Base-by-base conservation (phyloP, 2,329 filamentous ascomycete genomes). In the Phyllosticta citrichinensis region DNA sequence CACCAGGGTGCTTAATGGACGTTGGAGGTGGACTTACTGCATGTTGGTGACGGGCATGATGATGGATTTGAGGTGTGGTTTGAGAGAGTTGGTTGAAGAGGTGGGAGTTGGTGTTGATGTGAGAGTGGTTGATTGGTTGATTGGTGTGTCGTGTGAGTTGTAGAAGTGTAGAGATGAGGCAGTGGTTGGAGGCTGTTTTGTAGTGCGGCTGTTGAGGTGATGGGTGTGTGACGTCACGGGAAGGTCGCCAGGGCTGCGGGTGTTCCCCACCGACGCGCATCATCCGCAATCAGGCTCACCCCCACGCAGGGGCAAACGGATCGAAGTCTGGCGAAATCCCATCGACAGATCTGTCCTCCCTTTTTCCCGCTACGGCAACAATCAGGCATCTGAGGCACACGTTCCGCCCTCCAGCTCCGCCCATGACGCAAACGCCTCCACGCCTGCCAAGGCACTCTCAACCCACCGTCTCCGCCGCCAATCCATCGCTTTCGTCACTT, bases 281-380 rank as follows among this genome's bases (percentile, higher is more conserved):
- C 52, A 60, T 60, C 52, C 33, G 57, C 57, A 60, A 35, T 24
- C 50, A 30, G 11, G 11, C 47, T 57, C 10, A 51, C 33, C 40
- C 40, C 40, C 51, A 54, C 20, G 22, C 51, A 58, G 53, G 19
- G 33, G n/a, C 30, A 19, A 25, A 35, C 20, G 24, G 56, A 60
- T 60, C 61, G 61, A 61, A 57, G 54, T 57, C 60, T 57, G 30
- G 50, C 25, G 51, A 61, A 61, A 24, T 56, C 30, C 57, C 55
- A 54, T 61, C 47, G 55, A 50, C 17, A 22, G 33, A 35, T 25
- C 22, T 24, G 24, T 56, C 25, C n/a, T 30, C 58, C 30, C 20
- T 25, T 60, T 33, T 22, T 47, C 52, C 57, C 22, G 30, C 51
- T 55, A 47, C 40, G 40, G 40, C 40, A 47, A 47, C 40, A n/a